Evolutionary conservation across 345 rosid genomes (phyloP).

Genomic region (Lepidium africanum): DNA sequence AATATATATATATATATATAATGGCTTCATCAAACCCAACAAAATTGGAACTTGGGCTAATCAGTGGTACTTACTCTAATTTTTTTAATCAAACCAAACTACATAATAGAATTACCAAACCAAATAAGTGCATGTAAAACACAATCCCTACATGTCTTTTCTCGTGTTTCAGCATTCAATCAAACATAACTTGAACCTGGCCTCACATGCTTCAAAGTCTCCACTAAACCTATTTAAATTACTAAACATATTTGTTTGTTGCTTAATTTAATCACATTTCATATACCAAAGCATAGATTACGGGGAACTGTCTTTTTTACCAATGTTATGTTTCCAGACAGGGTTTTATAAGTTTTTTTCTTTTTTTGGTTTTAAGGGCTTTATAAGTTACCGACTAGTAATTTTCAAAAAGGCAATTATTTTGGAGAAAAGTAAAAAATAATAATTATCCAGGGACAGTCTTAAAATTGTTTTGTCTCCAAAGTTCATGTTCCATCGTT

Average conservation of each 20-base stretch:
- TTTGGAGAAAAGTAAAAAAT: neutral
- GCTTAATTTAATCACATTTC: neutral
- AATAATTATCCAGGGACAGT: neutral
- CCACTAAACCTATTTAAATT: neutral
- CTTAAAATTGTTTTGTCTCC: constrained; percentile 5
- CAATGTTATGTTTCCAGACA: neutral
- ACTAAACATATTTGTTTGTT: neutral
- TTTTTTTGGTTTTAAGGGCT: no score
- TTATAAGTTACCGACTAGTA: neutral
- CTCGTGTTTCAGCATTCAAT: constrained; percentile 28
- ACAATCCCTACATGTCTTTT: constrained; percentile 26
- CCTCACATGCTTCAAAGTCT: constrained; percentile 13
- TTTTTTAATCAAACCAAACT: neutral
- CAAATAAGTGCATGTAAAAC: constrained; percentile 16
- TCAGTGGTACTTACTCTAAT: neutral
- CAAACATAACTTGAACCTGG: constrained; percentile 30
- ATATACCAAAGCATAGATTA: constrained; percentile 6
- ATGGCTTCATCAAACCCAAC: constrained; percentile 13
- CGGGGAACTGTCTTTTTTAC: constrained; percentile 4
- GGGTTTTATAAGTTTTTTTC: no score
- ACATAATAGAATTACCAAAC: neutral
- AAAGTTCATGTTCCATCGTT: constrained; percentile 20
- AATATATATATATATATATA: neutral
- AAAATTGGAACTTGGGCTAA: constrained; percentile 14
- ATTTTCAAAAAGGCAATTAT: neutral